Evolutionary conservation across 2,329 filamentous ascomycete genomes (phyloP).

Genomic region (Alternaria sp.): DNA sequence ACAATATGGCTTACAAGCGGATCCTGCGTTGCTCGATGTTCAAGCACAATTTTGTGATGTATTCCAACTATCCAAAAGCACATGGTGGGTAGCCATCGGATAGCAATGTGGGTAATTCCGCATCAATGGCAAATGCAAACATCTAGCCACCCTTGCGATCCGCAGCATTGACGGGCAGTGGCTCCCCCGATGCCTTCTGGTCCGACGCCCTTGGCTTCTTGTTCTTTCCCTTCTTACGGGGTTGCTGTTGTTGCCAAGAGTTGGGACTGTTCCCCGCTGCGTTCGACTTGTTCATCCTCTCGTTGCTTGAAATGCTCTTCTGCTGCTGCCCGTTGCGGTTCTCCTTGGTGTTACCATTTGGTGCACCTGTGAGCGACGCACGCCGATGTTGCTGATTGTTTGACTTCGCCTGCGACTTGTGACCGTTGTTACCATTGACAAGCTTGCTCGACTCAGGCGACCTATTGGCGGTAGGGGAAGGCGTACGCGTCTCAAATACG

Average conservation of each 20-base stretch:
- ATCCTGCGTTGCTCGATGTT: not conserved
- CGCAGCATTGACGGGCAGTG: constrained; percentile 51
- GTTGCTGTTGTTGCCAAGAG: constrained; percentile 29
- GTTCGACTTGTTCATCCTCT: constrained; percentile 33
- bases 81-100: not conserved
- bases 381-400: constrained; percentile 35
- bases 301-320: constrained; percentile 22
- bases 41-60: not conserved
- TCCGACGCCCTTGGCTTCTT: constrained; percentile 37
- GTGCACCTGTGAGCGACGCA: constrained; percentile 32
- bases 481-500: constrained; percentile 74
- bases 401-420: constrained; percentile 37
- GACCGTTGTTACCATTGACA: constrained; percentile 37
- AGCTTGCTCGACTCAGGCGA: constrained; percentile 36
- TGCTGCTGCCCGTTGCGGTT: constrained; percentile 34
- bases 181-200: constrained; percentile 46
- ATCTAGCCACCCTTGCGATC: constrained; percentile 55
- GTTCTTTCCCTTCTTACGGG: constrained; percentile 33
- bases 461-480: constrained; percentile 68
- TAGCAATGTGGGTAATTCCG: not conserved
- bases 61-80: constrained; percentile 3
- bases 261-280: constrained; percentile 13
- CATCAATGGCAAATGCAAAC: not conserved
- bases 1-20: not conserved
- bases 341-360: constrained; percentile 28